Percentiles rank a stretch among this genome's conserved stretches.
These are phyloP conservation scores for Trichoderma afroharzianum DNA, from an alignment of 2,329 filamentous ascomycete genomes.

Conservation along the genomic window DNA sequence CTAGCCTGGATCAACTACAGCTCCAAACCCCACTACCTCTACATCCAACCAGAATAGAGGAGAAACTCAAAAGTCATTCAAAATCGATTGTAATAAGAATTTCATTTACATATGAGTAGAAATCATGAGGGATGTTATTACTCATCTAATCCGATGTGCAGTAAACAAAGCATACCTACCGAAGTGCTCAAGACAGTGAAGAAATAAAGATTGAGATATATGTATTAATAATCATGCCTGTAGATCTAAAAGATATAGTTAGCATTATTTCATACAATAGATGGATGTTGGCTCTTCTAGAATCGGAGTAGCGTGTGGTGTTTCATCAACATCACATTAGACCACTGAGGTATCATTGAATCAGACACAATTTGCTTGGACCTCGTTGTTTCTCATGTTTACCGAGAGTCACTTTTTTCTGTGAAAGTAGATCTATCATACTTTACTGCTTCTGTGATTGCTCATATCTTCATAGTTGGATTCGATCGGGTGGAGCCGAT, in stretches of 20 bases:
- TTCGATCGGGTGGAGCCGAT: not conserved
- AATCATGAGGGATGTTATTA: not conserved
- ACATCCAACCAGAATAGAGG: not conserved
- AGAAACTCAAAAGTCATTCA: not conserved
- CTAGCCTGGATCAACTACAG: not conserved
- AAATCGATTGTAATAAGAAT: not conserved
- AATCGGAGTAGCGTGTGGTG: not conserved
- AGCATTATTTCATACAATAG: not conserved
- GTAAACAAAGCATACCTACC: too few relatives aligned
- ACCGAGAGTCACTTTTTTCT: not conserved
- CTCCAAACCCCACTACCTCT: not conserved
- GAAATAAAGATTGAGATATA: too few relatives aligned
- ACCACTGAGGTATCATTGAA: not conserved
- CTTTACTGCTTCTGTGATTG: not conserved
- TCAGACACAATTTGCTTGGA: not conserved
- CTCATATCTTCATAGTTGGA: not conserved
- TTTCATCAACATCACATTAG: not conserved
- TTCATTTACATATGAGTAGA: not conserved
- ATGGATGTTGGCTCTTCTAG: not conserved
- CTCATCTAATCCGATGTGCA: too few relatives aligned
- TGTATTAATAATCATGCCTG: not conserved
- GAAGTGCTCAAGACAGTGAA: too few relatives aligned
- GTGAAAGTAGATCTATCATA: not conserved
- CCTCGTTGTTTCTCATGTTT: not conserved
- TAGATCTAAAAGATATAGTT: not conserved